These are phyloP conservation scores for Colletotrichum navitas DNA, from an alignment of 2,329 filamentous ascomycete genomes.

Conservation along the genomic window DNA sequence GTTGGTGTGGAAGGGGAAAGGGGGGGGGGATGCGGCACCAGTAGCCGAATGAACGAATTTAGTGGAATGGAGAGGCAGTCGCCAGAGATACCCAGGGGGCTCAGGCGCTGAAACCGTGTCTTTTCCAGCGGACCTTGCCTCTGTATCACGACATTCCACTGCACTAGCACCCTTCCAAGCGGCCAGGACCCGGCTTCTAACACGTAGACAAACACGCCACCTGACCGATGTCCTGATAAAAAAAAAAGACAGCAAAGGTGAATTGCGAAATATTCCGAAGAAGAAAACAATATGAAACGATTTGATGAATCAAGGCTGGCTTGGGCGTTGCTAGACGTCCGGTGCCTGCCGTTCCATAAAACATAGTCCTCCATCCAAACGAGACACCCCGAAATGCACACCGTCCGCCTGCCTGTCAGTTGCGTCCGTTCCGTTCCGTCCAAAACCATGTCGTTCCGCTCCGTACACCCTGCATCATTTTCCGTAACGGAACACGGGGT, in stretches of 20 bases:
- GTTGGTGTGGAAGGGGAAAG: conserved; percentile 1
- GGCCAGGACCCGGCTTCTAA: background rate
- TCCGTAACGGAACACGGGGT: conserved; percentile 15
- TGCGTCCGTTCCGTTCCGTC: conserved; percentile 1
- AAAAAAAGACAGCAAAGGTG: background rate
- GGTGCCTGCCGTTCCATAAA: too few species aligned
- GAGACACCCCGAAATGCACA: background rate
- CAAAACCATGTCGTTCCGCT: conserved; percentile 4
- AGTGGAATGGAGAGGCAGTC: background rate
- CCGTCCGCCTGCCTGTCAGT: background rate
- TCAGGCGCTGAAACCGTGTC: background rate
- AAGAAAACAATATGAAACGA: background rate
- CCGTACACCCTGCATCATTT: background rate
- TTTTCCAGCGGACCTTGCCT: background rate
- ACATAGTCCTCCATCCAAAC: background rate
- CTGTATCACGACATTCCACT: conserved; percentile 7
- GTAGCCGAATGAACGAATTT: background rate
- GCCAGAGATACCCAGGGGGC: background rate
- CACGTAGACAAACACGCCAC: background rate
- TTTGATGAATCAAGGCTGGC: background rate
- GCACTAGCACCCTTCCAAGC: background rate
- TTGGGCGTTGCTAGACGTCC: background rate
- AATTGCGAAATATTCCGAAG: fast-evolving
- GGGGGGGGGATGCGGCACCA: background rate
- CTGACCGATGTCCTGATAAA: background rate